Evolutionary conservation across 257 asterid genomes (phyloP), one percentile per base, ranked within the genome.

Genomic region (Salvia splendens): DNA sequence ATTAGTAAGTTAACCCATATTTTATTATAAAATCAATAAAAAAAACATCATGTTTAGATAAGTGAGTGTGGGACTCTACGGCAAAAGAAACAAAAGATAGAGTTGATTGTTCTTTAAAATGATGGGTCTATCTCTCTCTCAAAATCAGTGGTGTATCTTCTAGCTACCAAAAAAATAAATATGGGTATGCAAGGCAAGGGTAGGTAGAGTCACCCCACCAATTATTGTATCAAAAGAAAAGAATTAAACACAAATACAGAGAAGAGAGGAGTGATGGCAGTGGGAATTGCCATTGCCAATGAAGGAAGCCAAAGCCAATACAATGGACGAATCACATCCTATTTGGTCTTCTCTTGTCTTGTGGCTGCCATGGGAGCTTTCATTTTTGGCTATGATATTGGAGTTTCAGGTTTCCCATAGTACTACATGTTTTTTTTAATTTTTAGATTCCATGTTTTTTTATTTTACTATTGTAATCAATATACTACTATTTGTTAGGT

Each of bases 351-450:
- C 4, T 80, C 82, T 53, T 77, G 80, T 32, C 14, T 77, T 8
- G 69, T 74, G 52, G 82, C 82, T 41, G 76, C 82, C 76, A 71
- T 68, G 65, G 85, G 85, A 46, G 85, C 80, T 8, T 67, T 74
- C 68, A 71, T 80, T 45, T 80, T 77, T 40, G 85, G 82, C 69
- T 80, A 80, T 24, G 85, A 77, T 40, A 74, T 71, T 64, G 85
- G 85, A 61, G 75, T 80, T 73, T 77, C 85, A 65, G 77, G 77
- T 71, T 35, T 35, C 20, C 4, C 45, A 0, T 40, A 38, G 7
- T 33, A 33, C 6, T 24, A 33, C 6, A 33, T 33, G 38, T 3
- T 33, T 33, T 3, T 33, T 33, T 24, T 24, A 1, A 24, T 24
- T 24, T 24, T 24, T 24, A 24, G 30, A 24, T 24, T 24, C 30